Evolutionary conservation across 176 grass and related monocot species (phyloP).

Genomic region (Canna indica): DNA sequence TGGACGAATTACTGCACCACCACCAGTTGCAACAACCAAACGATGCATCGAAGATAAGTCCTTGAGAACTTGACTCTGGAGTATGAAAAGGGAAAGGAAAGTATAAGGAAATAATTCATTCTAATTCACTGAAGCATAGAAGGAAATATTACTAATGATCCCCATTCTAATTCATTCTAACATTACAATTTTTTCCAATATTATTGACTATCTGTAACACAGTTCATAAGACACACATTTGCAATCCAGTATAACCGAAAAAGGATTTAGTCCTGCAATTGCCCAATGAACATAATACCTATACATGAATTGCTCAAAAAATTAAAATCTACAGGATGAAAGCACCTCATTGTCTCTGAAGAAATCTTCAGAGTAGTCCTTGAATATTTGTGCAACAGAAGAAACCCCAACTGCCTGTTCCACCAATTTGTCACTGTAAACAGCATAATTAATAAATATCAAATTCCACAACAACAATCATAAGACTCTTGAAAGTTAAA

Average conservation of each 20-base stretch:
- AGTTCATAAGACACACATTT: too few relatives aligned
- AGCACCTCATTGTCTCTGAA: slow-evolving; percentile 89
- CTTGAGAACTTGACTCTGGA: slow-evolving; percentile 79
- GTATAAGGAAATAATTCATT: slow-evolving; percentile 2
- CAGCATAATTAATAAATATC: too few relatives aligned
- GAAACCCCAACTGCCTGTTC: slow-evolving; percentile 84
- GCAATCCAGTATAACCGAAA: too few relatives aligned
- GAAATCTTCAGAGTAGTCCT: slow-evolving; percentile 85
- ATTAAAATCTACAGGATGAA: neutral
- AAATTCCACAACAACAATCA: too few relatives aligned
- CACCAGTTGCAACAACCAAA: slow-evolving; percentile 94
- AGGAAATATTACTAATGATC: too few relatives aligned
- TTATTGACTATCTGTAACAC: neutral
- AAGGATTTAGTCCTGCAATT: too few relatives aligned
- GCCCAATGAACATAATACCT: neutral
- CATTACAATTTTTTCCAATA: neutral
- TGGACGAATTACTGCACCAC: slow-evolving; percentile 88
- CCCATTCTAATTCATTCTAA: too few relatives aligned
- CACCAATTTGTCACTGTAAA: slow-evolving; percentile 88
- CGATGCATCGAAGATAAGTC: slow-evolving; percentile 84
- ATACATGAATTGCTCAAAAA: too few relatives aligned
- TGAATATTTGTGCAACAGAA: slow-evolving; percentile 93
- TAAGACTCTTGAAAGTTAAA: too few relatives aligned
- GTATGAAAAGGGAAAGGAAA: slow-evolving; percentile 17
- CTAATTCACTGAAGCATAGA: too few relatives aligned